Evolutionary conservation across 75 land plant genomes (phyloP), one percentile per base, ranked within the genome.

Genomic region (Picea glauca): DNA sequence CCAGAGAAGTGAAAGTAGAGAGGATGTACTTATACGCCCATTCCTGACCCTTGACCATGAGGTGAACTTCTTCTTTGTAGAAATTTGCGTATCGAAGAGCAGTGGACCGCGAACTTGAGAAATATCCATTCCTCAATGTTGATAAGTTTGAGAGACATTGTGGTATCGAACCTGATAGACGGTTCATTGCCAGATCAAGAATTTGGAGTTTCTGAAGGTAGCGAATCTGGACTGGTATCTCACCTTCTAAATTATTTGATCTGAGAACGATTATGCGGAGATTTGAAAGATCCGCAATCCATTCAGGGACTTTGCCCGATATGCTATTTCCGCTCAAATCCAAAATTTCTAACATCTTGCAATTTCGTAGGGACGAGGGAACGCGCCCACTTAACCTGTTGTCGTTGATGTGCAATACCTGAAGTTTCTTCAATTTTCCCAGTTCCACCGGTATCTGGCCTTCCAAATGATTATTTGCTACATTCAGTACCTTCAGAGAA

Each of bases 171-270:
- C 75, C 75, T 7, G 14, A n/a, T 12, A 72, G 13, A 4, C 17
- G 4, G 21, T 72, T 72, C 13, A n/a, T 72, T 35, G 75, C 38
- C 23, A 72, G n/a, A 50, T 72, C 75, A n/a, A 72, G 75, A 35
- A 72, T 38, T 35, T 35, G 75, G 18, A 72, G 23, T 30, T 72
- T 40, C 50, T 72, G 75, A 20, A 72, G 31, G 50, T 38, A 20
- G 8, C 50, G 4, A 20, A 72, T n/a, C 38, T 35, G 75, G 17
- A 72, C 2, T 2, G 38, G 38, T 35, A 72, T 72, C 8, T 35
- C 50, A 6, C 75, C 75, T n/a, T 40, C 13, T 1, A 72, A 40
- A 15, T 18, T 3, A n/a, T 72, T 72, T 18, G 75, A 72, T 15
- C 75, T 72, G 17, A 72, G 50, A 18, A 72, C 50, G 0, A 72